phyloP scores from a whole-genome alignment of 768 basidiomycete genomes.

The Collybia nuda region DNA sequence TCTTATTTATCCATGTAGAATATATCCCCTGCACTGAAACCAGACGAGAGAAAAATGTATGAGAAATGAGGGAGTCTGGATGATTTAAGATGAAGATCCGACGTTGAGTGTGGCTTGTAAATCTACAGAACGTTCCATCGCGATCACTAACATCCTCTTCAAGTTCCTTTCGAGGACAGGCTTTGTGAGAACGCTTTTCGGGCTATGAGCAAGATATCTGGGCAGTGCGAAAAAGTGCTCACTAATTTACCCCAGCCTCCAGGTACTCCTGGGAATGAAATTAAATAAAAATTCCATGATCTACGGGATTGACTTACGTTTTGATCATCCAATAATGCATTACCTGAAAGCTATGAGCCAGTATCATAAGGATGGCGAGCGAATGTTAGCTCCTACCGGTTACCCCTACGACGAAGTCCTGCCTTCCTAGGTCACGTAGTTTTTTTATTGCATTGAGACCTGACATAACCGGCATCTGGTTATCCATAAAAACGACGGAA shows the following conservation, averaged over 20 bases:
- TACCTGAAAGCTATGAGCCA: conserved; percentile 18
- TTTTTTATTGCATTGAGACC: conserved; percentile 54
- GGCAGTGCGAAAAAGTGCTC: neutral
- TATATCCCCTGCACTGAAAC: no score
- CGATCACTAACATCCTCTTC: conserved; percentile 24
- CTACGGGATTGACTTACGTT: conserved; percentile 11
- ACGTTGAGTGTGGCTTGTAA: no score
- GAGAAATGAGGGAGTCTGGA: no score
- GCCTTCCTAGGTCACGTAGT: conserved; percentile 48
- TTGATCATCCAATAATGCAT: conserved; percentile 53
- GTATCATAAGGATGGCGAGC: neutral
- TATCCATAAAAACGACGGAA: conserved; percentile 33
- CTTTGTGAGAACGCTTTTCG: conserved; percentile 56
- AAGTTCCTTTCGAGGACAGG: conserved; percentile 52
- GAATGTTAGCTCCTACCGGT: conserved; percentile 35
- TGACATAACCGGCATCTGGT: conserved; percentile 69
- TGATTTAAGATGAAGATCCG: no score
- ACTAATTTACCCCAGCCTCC: conserved; percentile 6
- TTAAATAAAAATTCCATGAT: neutral
- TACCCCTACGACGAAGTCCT: conserved; percentile 65
- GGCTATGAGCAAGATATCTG: neutral
- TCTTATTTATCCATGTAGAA: no score
- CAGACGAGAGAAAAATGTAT: no score
- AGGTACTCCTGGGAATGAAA: conserved; percentile 8
- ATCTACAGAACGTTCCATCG: conserved; percentile 13